Percentiles rank a stretch among this genome's conserved stretches.
These are phyloP conservation scores for Coprinopsis marcescibilis DNA, from an alignment of 768 basidiomycete species.

Conservation along the genomic window DNA sequence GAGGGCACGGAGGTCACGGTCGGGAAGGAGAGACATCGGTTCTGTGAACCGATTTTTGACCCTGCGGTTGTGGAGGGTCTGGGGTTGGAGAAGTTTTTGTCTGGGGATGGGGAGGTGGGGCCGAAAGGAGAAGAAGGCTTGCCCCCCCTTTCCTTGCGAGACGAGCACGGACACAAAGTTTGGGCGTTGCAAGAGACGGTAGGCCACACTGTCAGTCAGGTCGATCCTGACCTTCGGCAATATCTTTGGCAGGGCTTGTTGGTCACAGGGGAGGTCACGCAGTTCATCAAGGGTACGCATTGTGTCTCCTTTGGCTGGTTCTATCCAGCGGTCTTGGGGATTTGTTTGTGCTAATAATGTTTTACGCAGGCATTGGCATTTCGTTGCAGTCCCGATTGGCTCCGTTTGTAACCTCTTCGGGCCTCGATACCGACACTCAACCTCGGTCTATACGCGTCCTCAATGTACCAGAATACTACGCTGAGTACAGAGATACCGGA, in stretches of 20 bases:
- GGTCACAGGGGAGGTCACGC: slow-evolving; percentile 74
- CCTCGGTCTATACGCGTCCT: slow-evolving; percentile 58
- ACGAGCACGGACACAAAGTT: slow-evolving; percentile 21
- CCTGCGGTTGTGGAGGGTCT: slow-evolving; percentile 48
- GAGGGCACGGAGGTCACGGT: slow-evolving; percentile 65
- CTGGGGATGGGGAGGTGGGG: not conserved
- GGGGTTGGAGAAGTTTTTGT: slow-evolving; percentile 7
- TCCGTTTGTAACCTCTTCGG: slow-evolving; percentile 54
- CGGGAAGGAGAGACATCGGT: slow-evolving; percentile 84
- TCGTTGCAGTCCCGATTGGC: slow-evolving; percentile 70
- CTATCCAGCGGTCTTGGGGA: not conserved
- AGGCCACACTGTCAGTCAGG: slow-evolving; percentile 52
- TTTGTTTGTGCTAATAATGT: slow-evolving; percentile 5
- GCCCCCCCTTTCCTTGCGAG: slow-evolving; percentile 14
- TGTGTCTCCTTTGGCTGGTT: slow-evolving; percentile 12
- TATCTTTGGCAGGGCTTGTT: slow-evolving; percentile 76
- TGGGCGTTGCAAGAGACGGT: slow-evolving; percentile 63
- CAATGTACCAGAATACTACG: slow-evolving; percentile 82
- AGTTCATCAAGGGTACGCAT: slow-evolving; percentile 68
- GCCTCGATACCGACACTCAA: slow-evolving; percentile 67
- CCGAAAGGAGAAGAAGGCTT: slow-evolving; percentile 14
- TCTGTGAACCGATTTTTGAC: slow-evolving; percentile 88
- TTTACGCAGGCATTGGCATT: slow-evolving; percentile 47
- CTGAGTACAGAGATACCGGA: slow-evolving; percentile 82
- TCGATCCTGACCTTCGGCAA: slow-evolving; percentile 61